phyloP scores from a whole-genome alignment of 2,329 filamentous ascomycete species.

The Curvularia sp. region DNA sequence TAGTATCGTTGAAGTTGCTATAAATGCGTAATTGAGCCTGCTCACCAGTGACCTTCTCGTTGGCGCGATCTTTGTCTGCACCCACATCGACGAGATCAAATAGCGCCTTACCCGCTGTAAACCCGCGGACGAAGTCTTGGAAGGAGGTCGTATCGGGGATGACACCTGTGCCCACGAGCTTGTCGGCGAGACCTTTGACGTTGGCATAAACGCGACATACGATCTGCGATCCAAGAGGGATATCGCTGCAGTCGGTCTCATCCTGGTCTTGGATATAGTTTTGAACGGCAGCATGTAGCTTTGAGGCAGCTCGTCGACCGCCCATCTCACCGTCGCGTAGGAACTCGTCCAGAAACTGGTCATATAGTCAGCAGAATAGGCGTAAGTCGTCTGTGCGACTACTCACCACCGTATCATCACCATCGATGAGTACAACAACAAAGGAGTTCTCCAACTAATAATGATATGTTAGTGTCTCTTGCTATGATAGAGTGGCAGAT shows the following conservation, averaged over 20 bases:
- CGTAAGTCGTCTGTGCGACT: not conserved
- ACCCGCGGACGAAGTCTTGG: conserved; percentile 63
- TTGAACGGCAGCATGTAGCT: conserved; percentile 55
- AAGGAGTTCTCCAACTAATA: conserved; percentile 55
- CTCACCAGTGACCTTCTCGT: conserved; percentile 60
- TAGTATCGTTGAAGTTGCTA: conserved; percentile 2
- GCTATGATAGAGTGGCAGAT: not conserved
- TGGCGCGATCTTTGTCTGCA: conserved; percentile 55
- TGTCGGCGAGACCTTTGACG: conserved; percentile 59
- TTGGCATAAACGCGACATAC: conserved; percentile 63
- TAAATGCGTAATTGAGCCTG: not conserved
- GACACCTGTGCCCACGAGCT: conserved; percentile 56
- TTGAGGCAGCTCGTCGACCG: conserved; percentile 61
- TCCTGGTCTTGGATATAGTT: conserved; percentile 57
- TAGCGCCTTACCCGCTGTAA: conserved; percentile 58
- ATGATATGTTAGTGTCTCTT: conserved; percentile 2
- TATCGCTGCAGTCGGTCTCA: conserved; percentile 41
- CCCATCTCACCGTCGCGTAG: conserved; percentile 60
- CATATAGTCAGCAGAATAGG: conserved; percentile 14
- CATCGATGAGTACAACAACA: conserved; percentile 63
- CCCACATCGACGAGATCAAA: conserved; percentile 59
- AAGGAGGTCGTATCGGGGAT: conserved; percentile 53
- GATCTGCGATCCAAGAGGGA: conserved; percentile 56
- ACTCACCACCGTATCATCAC: conserved; percentile 59
- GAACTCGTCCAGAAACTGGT: conserved; percentile 58